Evolutionary conservation across 768 basidiomycete species (phyloP).

Genomic region (Suillus americanus): DNA sequence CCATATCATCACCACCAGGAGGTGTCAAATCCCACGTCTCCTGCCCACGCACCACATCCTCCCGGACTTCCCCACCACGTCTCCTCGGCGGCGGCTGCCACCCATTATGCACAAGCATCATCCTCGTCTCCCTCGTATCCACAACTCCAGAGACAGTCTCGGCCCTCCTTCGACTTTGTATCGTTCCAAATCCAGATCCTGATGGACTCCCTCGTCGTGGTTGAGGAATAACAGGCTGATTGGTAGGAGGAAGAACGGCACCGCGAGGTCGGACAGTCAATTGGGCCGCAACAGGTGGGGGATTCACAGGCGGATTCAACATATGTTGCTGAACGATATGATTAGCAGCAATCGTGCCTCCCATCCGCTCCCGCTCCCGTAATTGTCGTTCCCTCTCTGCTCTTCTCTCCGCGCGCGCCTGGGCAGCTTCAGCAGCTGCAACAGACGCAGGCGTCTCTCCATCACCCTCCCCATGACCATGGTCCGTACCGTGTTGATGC

Average conservation of each 20-base stretch:
- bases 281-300: slow-evolving; percentile 20
- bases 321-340: slow-evolving; percentile 12
- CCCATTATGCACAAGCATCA: background rate
- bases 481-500: slow-evolving; percentile 22
- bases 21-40: slow-evolving; percentile 29
- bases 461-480: background rate
- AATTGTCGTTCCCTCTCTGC: slow-evolving; percentile 36
- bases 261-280: slow-evolving; percentile 26
- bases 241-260: slow-evolving; percentile 25
- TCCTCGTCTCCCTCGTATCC: slow-evolving; percentile 10
- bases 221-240: slow-evolving; percentile 18
- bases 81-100: background rate
- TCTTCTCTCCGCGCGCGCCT: slow-evolving; percentile 33
- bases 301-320: slow-evolving; percentile 9
- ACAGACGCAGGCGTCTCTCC: background rate
- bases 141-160: slow-evolving; percentile 35
- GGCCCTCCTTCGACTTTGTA: slow-evolving; percentile 31
- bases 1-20: slow-evolving; percentile 29
- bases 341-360: slow-evolving; percentile 14
- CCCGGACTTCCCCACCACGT: slow-evolving; percentile 7
- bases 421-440: slow-evolving; percentile 11
- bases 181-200: background rate
- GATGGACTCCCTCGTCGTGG: slow-evolving; percentile 7
- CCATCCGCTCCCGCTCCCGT: slow-evolving; percentile 24
- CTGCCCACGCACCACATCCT: slow-evolving; percentile 21